Evolutionary conservation across 2,329 filamentous ascomycete species (phyloP).

Genomic region (Aspergillus japonicus): DNA sequence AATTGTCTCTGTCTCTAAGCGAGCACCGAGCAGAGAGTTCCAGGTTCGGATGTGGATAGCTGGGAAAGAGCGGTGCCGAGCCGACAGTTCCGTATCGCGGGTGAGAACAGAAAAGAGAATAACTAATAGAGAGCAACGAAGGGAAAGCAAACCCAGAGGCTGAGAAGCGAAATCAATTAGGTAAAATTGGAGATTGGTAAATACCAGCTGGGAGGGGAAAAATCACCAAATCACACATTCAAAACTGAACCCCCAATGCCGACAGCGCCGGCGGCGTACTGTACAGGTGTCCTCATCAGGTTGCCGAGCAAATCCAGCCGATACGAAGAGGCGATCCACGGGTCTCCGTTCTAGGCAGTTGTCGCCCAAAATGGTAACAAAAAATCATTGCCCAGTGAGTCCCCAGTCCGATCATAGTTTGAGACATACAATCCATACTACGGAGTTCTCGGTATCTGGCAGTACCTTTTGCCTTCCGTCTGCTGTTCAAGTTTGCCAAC

Average conservation of each 20-base stretch:
- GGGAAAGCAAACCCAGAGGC: too few species aligned
- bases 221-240: too few species aligned
- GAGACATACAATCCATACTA: background rate
- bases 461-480: background rate
- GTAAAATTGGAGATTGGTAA: background rate
- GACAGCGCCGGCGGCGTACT: background rate
- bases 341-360: background rate
- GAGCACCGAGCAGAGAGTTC: background rate
- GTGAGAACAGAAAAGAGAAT: too few species aligned
- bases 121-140: too few species aligned
- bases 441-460: too few species aligned
- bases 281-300: background rate
- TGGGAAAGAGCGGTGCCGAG: background rate
- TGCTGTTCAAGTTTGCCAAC: background rate
- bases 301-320: background rate
- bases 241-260: too few species aligned
- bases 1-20: background rate
- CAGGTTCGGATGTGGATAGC: background rate
- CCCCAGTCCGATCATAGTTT: background rate
- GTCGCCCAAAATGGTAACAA: too few species aligned
- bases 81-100: background rate
- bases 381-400: too few species aligned
- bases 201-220: background rate
- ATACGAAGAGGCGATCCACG: background rate
- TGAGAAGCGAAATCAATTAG: background rate